phyloP scores from a whole-genome alignment of 805 yeast genomes.

The Yarrowia osloensis region DNA sequence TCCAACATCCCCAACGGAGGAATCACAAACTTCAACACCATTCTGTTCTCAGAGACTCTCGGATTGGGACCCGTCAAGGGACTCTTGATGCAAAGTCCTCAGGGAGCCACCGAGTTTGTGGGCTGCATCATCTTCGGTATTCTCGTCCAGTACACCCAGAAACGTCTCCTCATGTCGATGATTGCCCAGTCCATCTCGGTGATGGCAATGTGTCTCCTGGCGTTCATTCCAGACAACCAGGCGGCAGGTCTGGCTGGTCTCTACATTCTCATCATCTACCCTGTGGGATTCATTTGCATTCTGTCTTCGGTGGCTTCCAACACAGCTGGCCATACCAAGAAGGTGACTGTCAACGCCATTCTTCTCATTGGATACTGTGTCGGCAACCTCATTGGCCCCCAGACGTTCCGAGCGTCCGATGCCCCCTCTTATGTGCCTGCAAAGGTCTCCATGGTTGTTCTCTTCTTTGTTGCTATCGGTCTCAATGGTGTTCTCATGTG shows the following conservation, averaged over 20 bases:
- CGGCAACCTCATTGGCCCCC: neutral
- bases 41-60: neutral
- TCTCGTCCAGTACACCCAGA: neutral
- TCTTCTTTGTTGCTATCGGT: neutral
- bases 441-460: neutral
- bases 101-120: slow-evolving; percentile 2
- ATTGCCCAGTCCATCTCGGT: neutral
- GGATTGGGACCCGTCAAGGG: neutral
- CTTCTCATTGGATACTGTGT: neutral
- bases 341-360: slow-evolving; percentile 9
- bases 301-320: slow-evolving; percentile 13
- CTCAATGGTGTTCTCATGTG: neutral
- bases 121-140: neutral
- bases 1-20: slow-evolving; percentile 13
- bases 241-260: neutral
- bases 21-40: slow-evolving; percentile 11
- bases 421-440: neutral
- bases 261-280: slow-evolving; percentile 8
- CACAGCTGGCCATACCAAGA: slow-evolving; percentile 7
- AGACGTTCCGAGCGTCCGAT: neutral
- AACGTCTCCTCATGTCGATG: neutral
- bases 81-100: neutral
- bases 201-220: neutral
- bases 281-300: slow-evolving; percentile 11
- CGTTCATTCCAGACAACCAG: neutral